Percentiles rank a stretch among this genome's conserved stretches.
Conservation (phyloP, 495 filamentous ascomycete species). For the Friedmanniomyces endolithicus region DNA sequence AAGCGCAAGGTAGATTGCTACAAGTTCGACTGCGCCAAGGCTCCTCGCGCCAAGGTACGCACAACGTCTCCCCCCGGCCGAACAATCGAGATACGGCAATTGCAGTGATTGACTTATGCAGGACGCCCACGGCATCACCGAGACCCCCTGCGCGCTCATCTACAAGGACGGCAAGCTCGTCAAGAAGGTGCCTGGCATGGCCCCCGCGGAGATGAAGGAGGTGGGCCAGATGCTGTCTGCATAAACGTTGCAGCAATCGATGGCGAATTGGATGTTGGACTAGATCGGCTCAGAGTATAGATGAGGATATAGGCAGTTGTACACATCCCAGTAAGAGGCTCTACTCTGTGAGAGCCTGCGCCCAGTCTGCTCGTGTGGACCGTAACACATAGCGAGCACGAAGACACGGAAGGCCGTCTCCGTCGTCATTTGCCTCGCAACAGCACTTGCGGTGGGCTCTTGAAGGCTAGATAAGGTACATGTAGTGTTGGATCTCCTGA, state of each 20-base stretch:
- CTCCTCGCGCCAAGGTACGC: conserved; percentile 14
- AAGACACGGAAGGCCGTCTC: too few species aligned
- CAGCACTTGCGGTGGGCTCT: too few species aligned
- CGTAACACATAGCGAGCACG: too few species aligned
- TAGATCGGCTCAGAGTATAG: too few species aligned
- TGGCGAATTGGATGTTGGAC: too few species aligned
- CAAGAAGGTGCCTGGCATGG: conserved; percentile 20
- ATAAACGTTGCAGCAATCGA: not conserved
- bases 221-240: conserved; percentile 6
- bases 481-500: too few species aligned
- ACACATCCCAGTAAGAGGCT: too few species aligned
- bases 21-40: conserved; percentile 19
- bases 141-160: conserved; percentile 19
- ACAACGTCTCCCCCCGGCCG: not conserved
- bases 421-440: too few species aligned
- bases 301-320: too few species aligned
- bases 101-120: not conserved
- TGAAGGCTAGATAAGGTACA: too few species aligned
- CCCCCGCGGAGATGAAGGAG: conserved; percentile 14
- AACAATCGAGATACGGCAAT: not conserved
- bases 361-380: too few species aligned
- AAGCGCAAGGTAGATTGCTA: conserved; percentile 20
- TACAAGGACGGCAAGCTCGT: conserved; percentile 23
- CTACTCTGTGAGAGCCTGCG: too few species aligned
- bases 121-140: conserved; percentile 20